Evolutionary conservation across 768 basidiomycete genomes (phyloP).

Genomic region (Tricholoma matsutake): DNA sequence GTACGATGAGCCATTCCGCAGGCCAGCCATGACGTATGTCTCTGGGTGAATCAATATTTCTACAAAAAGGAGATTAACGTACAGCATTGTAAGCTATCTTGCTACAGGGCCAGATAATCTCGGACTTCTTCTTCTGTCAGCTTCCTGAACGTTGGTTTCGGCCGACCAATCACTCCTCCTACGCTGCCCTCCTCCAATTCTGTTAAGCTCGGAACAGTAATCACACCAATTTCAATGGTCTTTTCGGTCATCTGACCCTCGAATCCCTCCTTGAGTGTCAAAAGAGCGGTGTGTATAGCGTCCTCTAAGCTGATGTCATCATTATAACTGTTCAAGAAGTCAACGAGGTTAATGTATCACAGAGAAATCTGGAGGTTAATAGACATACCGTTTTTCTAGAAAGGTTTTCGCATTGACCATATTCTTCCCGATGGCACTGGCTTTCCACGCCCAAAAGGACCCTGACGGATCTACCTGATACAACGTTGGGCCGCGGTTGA

Average conservation of each 20-base stretch:
- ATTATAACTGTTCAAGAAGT: conserved; percentile 70
- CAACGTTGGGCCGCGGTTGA: conserved; percentile 89
- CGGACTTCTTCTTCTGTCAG: conserved; percentile 94
- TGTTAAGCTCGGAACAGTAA: conserved; percentile 79
- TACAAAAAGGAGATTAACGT: conserved; percentile 18
- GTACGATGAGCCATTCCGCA: background rate
- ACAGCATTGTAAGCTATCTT: conserved; percentile 18
- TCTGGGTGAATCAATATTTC: conserved; percentile 2
- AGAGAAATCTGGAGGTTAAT: conserved; percentile 15
- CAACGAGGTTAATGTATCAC: conserved; percentile 13
- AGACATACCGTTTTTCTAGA: conserved; percentile 83
- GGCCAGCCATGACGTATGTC: background rate
- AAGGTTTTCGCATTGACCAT: conserved; percentile 99
- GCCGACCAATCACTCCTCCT: conserved; percentile 63
- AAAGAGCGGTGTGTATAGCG: conserved; percentile 96
- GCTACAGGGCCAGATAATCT: conserved; percentile 87
- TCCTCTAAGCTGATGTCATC: conserved; percentile 99
- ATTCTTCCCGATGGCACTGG: conserved; percentile 99
- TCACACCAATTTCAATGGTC: conserved; percentile 97
- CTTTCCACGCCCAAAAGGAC: conserved; percentile 99
- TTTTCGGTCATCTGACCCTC: conserved; percentile 99
- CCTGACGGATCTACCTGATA: conserved; percentile 99
- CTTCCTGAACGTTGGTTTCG: conserved; percentile 90
- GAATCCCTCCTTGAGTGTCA: conserved; percentile 98
- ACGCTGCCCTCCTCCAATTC: conserved; percentile 71